phyloP scores from a whole-genome alignment of 2,329 filamentous ascomycete species.

The Parafenestella ontariensis region DNA sequence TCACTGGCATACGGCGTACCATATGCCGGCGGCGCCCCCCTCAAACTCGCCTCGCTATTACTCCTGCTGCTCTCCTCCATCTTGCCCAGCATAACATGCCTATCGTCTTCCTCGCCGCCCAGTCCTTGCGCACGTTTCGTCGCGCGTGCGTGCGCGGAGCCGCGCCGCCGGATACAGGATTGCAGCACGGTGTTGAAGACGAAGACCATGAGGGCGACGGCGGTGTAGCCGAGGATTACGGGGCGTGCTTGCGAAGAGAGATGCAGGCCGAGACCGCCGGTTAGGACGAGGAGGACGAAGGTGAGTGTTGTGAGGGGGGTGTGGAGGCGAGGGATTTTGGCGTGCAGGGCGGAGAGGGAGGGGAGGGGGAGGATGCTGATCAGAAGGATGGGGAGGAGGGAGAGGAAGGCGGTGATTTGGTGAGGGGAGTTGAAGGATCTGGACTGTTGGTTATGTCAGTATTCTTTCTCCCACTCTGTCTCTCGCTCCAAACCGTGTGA shows the following conservation, averaged over 20 bases:
- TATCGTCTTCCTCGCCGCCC: slow-evolving; percentile 30
- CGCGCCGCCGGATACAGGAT: slow-evolving; percentile 35
- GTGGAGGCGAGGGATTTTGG: slow-evolving; percentile 51
- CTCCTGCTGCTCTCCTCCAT: slow-evolving; percentile 14
- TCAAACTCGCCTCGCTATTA: slow-evolving; percentile 17
- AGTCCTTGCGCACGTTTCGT: slow-evolving; percentile 7
- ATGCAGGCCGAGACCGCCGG: slow-evolving; percentile 44
- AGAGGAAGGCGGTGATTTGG: slow-evolving; percentile 56
- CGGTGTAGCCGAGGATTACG: slow-evolving; percentile 38
- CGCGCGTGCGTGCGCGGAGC: slow-evolving; percentile 33
- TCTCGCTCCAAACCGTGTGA: not conserved
- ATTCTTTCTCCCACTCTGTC: not conserved
- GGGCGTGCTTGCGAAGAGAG: slow-evolving; percentile 32
- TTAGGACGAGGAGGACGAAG: slow-evolving; percentile 37
- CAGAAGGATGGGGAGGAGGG: slow-evolving; percentile 54
- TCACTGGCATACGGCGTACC: not conserved
- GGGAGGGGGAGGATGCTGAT: slow-evolving; percentile 31
- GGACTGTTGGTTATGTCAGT: slow-evolving; percentile 39
- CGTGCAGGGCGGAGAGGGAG: slow-evolving; percentile 41
- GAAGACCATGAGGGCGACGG: slow-evolving; percentile 33
- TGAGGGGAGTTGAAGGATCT: slow-evolving; percentile 54
- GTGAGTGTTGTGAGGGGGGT: slow-evolving; percentile 52
- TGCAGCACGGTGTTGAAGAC: slow-evolving; percentile 28
- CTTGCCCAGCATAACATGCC: slow-evolving; percentile 29
- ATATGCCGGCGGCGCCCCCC: slow-evolving; percentile 1